Conservation (phyloP, 2,329 filamentous ascomycete genomes). For the Cadophora malorum region DNA sequence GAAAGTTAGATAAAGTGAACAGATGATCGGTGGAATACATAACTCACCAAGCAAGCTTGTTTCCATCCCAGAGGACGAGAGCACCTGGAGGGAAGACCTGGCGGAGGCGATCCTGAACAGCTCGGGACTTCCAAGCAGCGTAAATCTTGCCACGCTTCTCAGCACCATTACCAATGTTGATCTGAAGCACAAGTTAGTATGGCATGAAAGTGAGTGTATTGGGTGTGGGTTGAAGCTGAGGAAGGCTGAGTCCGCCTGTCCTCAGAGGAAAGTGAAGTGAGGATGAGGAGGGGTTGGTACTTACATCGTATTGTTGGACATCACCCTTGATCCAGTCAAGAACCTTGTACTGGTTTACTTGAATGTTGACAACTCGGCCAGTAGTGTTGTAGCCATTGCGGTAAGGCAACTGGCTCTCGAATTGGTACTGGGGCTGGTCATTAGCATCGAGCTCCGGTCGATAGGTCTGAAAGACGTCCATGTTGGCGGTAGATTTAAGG, state of each 20-base stretch:
- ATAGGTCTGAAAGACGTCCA: constrained; percentile 41
- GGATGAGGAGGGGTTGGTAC: constrained; percentile 45
- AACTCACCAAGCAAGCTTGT: constrained; percentile 82
- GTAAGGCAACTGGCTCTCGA: constrained; percentile 40
- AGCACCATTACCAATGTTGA: constrained; percentile 67
- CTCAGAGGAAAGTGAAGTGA: background rate
- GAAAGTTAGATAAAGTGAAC: constrained; percentile 22
- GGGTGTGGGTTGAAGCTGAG: constrained; percentile 5
- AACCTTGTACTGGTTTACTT: constrained; percentile 80
- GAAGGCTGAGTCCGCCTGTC: background rate
- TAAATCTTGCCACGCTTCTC: constrained; percentile 71
- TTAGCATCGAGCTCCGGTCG: constrained; percentile 28
- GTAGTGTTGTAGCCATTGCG: constrained; percentile 61
- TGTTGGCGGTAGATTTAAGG: constrained; percentile 34
- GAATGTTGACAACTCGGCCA: constrained; percentile 60
- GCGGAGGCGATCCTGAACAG: constrained; percentile 61
- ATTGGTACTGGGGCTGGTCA: constrained; percentile 37
- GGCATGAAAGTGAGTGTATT: background rate
- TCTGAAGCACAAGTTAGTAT: constrained; percentile 50
- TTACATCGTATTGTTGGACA: constrained; percentile 86
- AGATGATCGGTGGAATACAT: constrained; percentile 11
- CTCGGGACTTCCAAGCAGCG: constrained; percentile 75
- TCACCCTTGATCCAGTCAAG: constrained; percentile 61
- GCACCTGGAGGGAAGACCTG: constrained; percentile 48
- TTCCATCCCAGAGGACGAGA: constrained; percentile 79